A percentile compares a stretch with the other conserved stretches of the same genome.
Evolutionary conservation across 768 basidiomycete species (phyloP).

Genomic region (Pulveroboletus sp.): DNA sequence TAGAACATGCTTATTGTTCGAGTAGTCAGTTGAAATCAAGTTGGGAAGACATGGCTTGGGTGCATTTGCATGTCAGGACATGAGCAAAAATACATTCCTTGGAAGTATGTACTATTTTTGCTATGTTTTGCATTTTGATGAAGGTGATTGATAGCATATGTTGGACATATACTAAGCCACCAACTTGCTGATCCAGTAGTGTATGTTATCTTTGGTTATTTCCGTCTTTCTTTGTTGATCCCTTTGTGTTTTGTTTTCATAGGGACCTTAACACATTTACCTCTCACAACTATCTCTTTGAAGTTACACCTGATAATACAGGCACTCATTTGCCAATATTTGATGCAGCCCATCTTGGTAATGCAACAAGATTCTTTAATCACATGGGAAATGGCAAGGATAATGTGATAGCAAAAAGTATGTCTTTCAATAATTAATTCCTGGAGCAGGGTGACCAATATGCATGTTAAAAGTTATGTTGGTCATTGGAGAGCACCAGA

Average conservation of each 20-base stretch:
- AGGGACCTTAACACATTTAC: conserved; percentile 15
- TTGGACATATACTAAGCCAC: conserved; percentile 25
- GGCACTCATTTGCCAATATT: not conserved
- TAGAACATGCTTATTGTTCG: not conserved
- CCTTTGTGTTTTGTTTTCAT: not conserved
- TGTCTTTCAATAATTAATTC: conserved; percentile 1
- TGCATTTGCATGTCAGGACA: conserved; percentile 36
- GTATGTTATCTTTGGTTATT: not conserved
- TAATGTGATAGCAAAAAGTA: conserved; percentile 27
- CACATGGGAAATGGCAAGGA: conserved; percentile 15
- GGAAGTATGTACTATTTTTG: conserved; percentile 24
- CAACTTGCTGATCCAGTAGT: conserved; percentile 10
- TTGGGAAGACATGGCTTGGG: conserved; percentile 39
- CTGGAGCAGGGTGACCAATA: not conserved
- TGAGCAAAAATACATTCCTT: conserved; percentile 24
- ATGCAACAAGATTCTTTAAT: conserved; percentile 44
- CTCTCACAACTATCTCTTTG: conserved; percentile 35
- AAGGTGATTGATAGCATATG: conserved; percentile 34
- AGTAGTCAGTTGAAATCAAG: conserved; percentile 35
- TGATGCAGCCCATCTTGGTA: conserved; percentile 42
- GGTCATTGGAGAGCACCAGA: conserved; percentile 34
- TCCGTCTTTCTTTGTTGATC: too few relatives aligned
- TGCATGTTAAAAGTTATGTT: conserved; percentile 13
- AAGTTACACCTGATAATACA: not conserved
- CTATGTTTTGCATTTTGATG: not conserved